Evolutionary conservation across 2,329 filamentous ascomycete species (phyloP), one percentile per base, ranked within the genome.

Genomic region (Colletotrichum camelliae): DNA sequence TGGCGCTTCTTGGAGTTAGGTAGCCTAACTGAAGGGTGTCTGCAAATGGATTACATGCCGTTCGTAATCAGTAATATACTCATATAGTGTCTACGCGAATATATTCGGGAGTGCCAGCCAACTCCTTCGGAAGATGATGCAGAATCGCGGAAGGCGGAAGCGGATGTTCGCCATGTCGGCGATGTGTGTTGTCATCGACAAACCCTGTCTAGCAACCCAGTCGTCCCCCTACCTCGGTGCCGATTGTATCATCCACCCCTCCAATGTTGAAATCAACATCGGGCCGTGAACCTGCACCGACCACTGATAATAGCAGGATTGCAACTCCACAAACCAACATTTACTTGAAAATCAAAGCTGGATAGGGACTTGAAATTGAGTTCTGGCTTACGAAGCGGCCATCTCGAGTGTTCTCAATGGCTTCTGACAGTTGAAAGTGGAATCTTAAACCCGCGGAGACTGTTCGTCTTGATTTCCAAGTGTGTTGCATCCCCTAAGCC

Each of bases 241-340:
- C 24, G 60, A 70, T 71, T 71, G 60, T 74, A 64, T 61, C 67
- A 71, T 71, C 37, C 12, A 21, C 67, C 72, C 72, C 67, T 71
- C 35, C 35, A 35, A 74, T 74, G 67, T 71, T 65, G 60, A 71
- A 60, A 74, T 71, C 72, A 24, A 5, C 31, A 66, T 37, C 61
- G 67, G 72, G 60, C 72, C 72, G 67, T 33, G 6, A 73, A 31
- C 21, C n/a, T 31, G 18, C 15, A 16, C n/a, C 29, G 37, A 33
- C 39, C 21, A 43, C 16, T 16, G 1, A 70, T 5, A 39, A 1
- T 8, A 4, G 15, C 33, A 16, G 35, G 6, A n/a, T 37, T 60
- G 58, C 29, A 18, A 64, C 3, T 33, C 67, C 55, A 70, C 31
- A 68, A 18, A 43, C 27, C 1, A 55, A 39, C 18, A 9, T 4